Conservation (phyloP, 805 yeast species). For the Isabelozyma gotoi region DNA sequence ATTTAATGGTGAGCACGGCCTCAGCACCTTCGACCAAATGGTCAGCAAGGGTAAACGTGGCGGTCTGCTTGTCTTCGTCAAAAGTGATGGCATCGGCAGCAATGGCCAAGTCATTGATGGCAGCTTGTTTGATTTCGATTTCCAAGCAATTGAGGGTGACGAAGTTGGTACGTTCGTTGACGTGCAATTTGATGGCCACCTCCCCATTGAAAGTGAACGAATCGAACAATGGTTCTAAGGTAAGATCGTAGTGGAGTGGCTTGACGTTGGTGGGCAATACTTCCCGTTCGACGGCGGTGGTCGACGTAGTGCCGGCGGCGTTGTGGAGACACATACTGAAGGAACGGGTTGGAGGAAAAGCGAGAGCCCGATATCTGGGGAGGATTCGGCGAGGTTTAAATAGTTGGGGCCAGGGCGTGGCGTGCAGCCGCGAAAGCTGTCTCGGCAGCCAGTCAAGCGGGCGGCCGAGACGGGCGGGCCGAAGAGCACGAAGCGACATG, state of each 20-base stretch:
- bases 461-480: too few species aligned
- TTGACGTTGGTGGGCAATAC: slow-evolving; percentile 43
- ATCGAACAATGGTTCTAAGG: slow-evolving; percentile 46
- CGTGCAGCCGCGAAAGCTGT: background rate
- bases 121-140: slow-evolving; percentile 56
- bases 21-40: slow-evolving; percentile 33
- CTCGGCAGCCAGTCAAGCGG: background rate
- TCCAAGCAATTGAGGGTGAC: slow-evolving; percentile 65
- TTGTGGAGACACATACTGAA: background rate
- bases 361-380: background rate
- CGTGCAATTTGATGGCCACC: slow-evolving; percentile 53
- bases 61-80: slow-evolving; percentile 39
- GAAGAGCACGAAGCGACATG: too few species aligned
- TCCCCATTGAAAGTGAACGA: slow-evolving; percentile 60
- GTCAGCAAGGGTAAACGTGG: slow-evolving; percentile 40
- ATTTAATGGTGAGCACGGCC: slow-evolving; percentile 49
- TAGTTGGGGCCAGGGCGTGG: background rate
- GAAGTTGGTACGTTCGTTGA: slow-evolving; percentile 45
- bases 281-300: slow-evolving; percentile 29
- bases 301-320: slow-evolving; percentile 1
- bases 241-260: slow-evolving; percentile 40
- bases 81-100: slow-evolving; percentile 19
- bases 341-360: too few species aligned
- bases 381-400: too few species aligned
- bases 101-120: slow-evolving; percentile 26